Evolutionary conservation across 129 eudicot species (phyloP).

Genomic region (Glebionis coronaria): DNA sequence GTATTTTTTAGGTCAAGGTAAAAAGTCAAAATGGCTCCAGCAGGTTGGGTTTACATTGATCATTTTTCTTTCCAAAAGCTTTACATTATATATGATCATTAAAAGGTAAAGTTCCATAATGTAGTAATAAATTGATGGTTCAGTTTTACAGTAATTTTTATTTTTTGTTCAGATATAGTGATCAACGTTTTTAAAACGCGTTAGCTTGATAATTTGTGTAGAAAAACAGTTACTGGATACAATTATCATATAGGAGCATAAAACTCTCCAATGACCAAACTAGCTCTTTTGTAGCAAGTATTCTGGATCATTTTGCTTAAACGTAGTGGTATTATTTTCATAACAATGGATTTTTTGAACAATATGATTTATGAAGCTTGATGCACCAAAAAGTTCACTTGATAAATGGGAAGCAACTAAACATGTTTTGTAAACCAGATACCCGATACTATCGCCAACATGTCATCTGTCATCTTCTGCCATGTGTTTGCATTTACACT

Average conservation of each 20-base stretch:
- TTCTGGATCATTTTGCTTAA: too few species aligned
- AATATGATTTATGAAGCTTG: background rate
- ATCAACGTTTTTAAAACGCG: background rate
- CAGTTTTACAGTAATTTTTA: too few species aligned
- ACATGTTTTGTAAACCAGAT: conserved; percentile 25
- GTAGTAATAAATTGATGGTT: background rate
- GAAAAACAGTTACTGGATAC: too few species aligned
- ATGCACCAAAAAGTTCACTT: background rate
- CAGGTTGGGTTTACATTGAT: background rate
- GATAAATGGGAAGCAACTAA: background rate
- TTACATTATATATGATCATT: background rate
- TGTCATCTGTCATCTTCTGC: conserved; percentile 67
- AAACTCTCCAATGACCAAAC: too few species aligned
- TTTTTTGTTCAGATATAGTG: background rate
- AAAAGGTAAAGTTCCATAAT: background rate
- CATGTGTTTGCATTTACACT: conserved; percentile 47
- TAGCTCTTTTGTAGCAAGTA: too few species aligned
- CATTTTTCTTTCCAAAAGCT: background rate
- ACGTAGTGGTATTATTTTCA: too few species aligned
- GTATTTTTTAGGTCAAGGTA: background rate
- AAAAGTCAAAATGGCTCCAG: background rate
- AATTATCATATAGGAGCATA: too few species aligned
- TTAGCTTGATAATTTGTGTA: too few species aligned
- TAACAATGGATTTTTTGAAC: too few species aligned
- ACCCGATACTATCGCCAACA: conserved; percentile 61